Percentiles rank a stretch among this genome's conserved stretches.
These are phyloP conservation scores for Solanum peruvianum DNA, from an alignment of 257 asterid genomes.

Conservation along the genomic window DNA sequence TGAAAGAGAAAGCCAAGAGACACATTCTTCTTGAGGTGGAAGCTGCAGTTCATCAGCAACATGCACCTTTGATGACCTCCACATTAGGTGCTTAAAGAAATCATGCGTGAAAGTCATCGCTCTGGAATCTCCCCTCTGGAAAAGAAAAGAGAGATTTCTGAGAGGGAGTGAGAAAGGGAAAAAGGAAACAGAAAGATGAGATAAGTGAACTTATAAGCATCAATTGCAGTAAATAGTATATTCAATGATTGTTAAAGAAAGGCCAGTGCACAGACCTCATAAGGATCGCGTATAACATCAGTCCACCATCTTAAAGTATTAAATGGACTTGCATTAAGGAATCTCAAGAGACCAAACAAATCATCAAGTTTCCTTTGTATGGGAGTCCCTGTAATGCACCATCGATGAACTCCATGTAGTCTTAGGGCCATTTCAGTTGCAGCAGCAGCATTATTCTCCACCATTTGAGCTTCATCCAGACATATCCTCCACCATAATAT, in stretches of 20 bases:
- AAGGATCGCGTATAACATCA: slow-evolving; percentile 80
- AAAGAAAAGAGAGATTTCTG: background rate
- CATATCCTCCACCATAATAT: slow-evolving; percentile 98
- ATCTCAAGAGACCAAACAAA: slow-evolving; percentile 78
- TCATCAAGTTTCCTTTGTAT: slow-evolving; percentile 92
- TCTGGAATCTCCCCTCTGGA: slow-evolving; percentile 82
- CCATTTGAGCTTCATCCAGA: slow-evolving; percentile 99
- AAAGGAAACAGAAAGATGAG: background rate
- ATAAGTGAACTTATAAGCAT: background rate
- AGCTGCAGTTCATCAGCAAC: slow-evolving; percentile 78
- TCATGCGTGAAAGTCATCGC: slow-evolving; percentile 60
- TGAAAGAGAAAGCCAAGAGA: slow-evolving; percentile 81
- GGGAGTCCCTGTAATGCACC: slow-evolving; percentile 99
- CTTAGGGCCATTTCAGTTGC: slow-evolving; percentile 91
- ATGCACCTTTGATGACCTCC: slow-evolving; percentile 86
- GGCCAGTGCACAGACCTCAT: slow-evolving; percentile 49
- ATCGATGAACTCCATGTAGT: slow-evolving; percentile 74
- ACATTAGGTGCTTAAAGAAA: slow-evolving; percentile 67
- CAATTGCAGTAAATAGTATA: background rate
- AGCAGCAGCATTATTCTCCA: slow-evolving; percentile 88
- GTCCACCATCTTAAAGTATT: slow-evolving; percentile 83
- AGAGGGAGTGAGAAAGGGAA: background rate
- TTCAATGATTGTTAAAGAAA: background rate
- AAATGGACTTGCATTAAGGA: slow-evolving; percentile 81
- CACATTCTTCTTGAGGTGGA: slow-evolving; percentile 86